A percentile compares a stretch with the other conserved stretches of the same genome.
phyloP scores from a whole-genome alignment of 768 basidiomycete genomes.

The Daedaleopsis nitida region DNA sequence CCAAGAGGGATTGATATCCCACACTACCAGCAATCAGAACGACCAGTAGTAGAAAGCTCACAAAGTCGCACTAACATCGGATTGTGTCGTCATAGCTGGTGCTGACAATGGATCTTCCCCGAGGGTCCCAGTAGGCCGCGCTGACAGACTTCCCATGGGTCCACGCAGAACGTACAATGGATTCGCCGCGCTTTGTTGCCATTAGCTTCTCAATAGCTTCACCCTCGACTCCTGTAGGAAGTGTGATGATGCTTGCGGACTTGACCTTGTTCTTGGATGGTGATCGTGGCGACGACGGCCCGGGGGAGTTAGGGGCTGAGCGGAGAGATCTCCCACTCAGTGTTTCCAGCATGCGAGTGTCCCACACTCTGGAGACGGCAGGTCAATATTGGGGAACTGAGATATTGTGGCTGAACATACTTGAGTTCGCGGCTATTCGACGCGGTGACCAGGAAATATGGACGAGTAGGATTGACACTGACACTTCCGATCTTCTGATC shows the following conservation, averaged over 20 bases:
- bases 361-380: slow-evolving; percentile 67
- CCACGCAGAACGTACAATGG: slow-evolving; percentile 64
- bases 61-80: slow-evolving; percentile 51
- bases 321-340: slow-evolving; percentile 25
- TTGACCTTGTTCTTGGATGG: slow-evolving; percentile 11
- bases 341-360: slow-evolving; percentile 61
- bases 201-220: slow-evolving; percentile 52
- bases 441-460: slow-evolving; percentile 69
- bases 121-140: slow-evolving; percentile 85
- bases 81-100: slow-evolving; percentile 84
- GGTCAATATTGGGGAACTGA: background rate
- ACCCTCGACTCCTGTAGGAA: slow-evolving; percentile 35
- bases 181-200: slow-evolving; percentile 52
- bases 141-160: slow-evolving; percentile 76
- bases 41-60: background rate
- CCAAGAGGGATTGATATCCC: slow-evolving; percentile 63
- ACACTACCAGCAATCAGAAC: slow-evolving; percentile 49
- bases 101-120: slow-evolving; percentile 77
- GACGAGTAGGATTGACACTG: slow-evolving; percentile 74
- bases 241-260: background rate
- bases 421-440: slow-evolving; percentile 74
- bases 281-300: background rate
- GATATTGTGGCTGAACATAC: slow-evolving; percentile 40
- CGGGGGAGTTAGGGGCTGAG: slow-evolving; percentile 6
- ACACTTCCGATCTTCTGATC: slow-evolving; percentile 77